Evolutionary conservation across 805 yeast species (phyloP).

Genomic region (Pichia paraexigua): DNA sequence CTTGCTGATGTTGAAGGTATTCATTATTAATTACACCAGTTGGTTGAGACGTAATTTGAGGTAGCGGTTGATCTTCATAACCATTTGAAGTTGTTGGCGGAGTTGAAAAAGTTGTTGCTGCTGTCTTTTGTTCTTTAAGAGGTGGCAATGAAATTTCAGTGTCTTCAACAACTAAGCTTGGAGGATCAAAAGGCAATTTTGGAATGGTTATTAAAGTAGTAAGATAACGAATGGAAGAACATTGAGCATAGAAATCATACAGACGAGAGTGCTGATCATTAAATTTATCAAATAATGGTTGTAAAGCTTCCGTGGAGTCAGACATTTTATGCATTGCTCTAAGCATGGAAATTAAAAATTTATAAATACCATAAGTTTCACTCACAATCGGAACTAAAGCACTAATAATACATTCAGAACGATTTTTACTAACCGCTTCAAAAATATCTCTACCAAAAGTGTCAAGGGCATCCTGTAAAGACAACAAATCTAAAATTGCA

Average conservation of each 20-base stretch:
- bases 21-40: slow-evolving; percentile 40
- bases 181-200: slow-evolving; percentile 50
- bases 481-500: slow-evolving; percentile 76
- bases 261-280: slow-evolving; percentile 60
- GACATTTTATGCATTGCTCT: slow-evolving; percentile 75
- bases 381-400: slow-evolving; percentile 85
- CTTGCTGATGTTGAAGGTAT: slow-evolving; percentile 41
- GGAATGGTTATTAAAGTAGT: slow-evolving; percentile 79
- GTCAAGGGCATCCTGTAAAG: slow-evolving; percentile 75
- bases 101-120: slow-evolving; percentile 13
- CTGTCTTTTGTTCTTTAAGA: slow-evolving; percentile 15
- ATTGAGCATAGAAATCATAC: slow-evolving; percentile 82
- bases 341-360: slow-evolving; percentile 82
- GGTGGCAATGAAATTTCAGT: slow-evolving; percentile 33
- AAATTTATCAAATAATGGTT: slow-evolving; percentile 65
- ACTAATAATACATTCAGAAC: slow-evolving; percentile 69
- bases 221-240: slow-evolving; percentile 74
- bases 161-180: slow-evolving; percentile 44
- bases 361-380: slow-evolving; percentile 88
- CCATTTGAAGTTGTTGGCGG: slow-evolving; percentile 29
- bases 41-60: slow-evolving; percentile 37
- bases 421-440: slow-evolving; percentile 46
- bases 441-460: slow-evolving; percentile 70
- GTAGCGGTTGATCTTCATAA: neutral
- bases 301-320: slow-evolving; percentile 66